phyloP scores from a whole-genome alignment of 2,329 filamentous ascomycete species.

The Scedosporium aurantiacum region DNA sequence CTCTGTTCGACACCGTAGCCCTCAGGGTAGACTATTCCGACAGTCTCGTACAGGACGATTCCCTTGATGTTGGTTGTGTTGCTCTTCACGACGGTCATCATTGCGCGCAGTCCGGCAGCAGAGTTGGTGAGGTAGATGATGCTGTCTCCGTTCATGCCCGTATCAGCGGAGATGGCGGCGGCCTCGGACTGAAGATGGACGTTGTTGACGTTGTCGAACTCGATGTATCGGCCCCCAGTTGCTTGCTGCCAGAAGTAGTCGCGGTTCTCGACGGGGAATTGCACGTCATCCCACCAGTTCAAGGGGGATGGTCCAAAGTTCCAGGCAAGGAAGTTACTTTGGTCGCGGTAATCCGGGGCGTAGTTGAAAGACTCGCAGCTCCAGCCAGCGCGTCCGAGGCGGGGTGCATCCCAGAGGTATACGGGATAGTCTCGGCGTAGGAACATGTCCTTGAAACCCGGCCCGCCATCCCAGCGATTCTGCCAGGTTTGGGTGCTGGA shows the following conservation, averaged over 20 bases:
- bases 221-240: slow-evolving; percentile 22
- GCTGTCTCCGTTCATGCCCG: slow-evolving; percentile 14
- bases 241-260: slow-evolving; percentile 22
- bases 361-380: slow-evolving; percentile 21
- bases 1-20: slow-evolving; percentile 7
- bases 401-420: slow-evolving; percentile 26
- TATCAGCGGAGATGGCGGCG: slow-evolving; percentile 17
- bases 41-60: slow-evolving; percentile 21
- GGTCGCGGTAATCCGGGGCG: slow-evolving; percentile 20
- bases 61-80: slow-evolving; percentile 24
- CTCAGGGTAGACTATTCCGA: slow-evolving; percentile 17
- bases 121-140: slow-evolving; percentile 25
- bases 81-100: slow-evolving; percentile 20
- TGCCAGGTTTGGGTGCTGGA: slow-evolving; percentile 25
- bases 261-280: slow-evolving; percentile 20
- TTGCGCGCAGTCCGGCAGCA: slow-evolving; percentile 21
- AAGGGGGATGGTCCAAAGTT: slow-evolving; percentile 21
- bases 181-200: slow-evolving; percentile 20
- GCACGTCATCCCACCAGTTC: slow-evolving; percentile 22
- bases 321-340: slow-evolving; percentile 23
- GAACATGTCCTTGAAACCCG: slow-evolving; percentile 28
- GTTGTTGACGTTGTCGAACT: slow-evolving; percentile 21
- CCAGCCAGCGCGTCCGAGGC: slow-evolving; percentile 25
- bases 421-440: slow-evolving; percentile 24
- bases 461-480: slow-evolving; percentile 26